Conservation (phyloP, 768 basidiomycete genomes). For the Mycena amicta region DNA sequence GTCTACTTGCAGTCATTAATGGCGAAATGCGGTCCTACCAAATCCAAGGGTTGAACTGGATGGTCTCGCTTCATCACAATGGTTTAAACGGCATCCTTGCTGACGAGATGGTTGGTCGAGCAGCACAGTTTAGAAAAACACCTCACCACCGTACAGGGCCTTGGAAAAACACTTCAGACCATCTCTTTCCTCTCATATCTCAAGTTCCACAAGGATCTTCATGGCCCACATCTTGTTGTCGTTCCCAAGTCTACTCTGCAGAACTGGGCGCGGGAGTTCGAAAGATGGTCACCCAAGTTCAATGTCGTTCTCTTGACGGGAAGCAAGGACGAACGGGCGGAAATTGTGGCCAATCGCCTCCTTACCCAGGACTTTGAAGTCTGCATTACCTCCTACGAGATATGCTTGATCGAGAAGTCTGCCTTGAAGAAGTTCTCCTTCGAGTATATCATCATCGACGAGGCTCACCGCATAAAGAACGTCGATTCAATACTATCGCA, state of each 20-base stretch:
- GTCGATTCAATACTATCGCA: conserved; percentile 94
- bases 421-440: conserved; percentile 93
- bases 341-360: conserved; percentile 76
- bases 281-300: conserved; percentile 88
- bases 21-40: conserved; percentile 94
- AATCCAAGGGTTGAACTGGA: conserved; percentile 95
- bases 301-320: conserved; percentile 82
- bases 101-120: conserved; percentile 80
- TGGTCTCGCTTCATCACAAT: conserved; percentile 95
- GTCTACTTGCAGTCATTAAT: conserved; percentile 66
- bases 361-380: conserved; percentile 90
- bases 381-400: conserved; percentile 95
- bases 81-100: conserved; percentile 96
- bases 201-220: conserved; percentile 73
- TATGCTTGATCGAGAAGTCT: conserved; percentile 94
- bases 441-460: conserved; percentile 98
- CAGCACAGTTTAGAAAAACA: too few species aligned
- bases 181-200: conserved; percentile 97
- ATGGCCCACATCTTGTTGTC: conserved; percentile 91
- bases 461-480: conserved; percentile 99
- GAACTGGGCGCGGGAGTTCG: conserved; percentile 96
- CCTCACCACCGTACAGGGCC: conserved; percentile 76
- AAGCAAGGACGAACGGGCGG: conserved; percentile 84
- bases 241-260: conserved; percentile 99
- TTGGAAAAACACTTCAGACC: conserved; percentile 97